Base-by-base conservation (phyloP, 2,329 filamentous ascomycete genomes). In the Fusarium lyarnte region DNA sequence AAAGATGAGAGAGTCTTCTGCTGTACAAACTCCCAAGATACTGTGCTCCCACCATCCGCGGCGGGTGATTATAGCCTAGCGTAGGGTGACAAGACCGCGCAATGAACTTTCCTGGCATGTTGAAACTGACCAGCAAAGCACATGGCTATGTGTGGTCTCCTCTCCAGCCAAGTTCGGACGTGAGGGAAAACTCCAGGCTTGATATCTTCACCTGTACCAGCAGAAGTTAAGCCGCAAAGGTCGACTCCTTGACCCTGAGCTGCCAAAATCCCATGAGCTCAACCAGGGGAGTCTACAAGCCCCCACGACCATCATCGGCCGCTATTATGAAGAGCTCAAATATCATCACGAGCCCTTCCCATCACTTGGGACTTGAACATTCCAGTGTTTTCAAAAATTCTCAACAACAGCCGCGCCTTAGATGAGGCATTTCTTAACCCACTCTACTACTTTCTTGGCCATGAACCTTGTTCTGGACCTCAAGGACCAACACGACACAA, bases 391-490 rank as follows among this genome's bases (percentile, higher is more conserved):
- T 41, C 12, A 39, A 31, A 21, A 21, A 27, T 51, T 33, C 51
- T 62, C 41, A 33, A 59, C 47, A 29, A 38, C 33, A 25, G 58
- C 53, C 43, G 25, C 21, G 36, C 42, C 31, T 49, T 21, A 38
- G 35, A 41, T 73, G 70, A 73, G 62, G 64, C 51, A 69, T 72
- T 70, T 70, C 49, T 47, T 59, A 54, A 54, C 57, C 59, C 70
- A 43, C 41, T 42, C 54, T 41, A 36, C 58, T 67, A 42, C 41
- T 57, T 60, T 52, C 60, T 73, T 70, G 70, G 58, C 57, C 17
- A 65, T 39, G 41, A 71, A 73, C 58, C 49, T 58, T 73, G 66
- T 70, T 58, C 41, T 42, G 23, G 41, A 38, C 38, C 57, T 46
- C 45, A 27, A 51, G 35, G 35, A 57, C 27, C 57, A 27, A 55